Evolutionary conservation across 345 rosid genomes (phyloP).

Genomic region (Viola odorata): DNA sequence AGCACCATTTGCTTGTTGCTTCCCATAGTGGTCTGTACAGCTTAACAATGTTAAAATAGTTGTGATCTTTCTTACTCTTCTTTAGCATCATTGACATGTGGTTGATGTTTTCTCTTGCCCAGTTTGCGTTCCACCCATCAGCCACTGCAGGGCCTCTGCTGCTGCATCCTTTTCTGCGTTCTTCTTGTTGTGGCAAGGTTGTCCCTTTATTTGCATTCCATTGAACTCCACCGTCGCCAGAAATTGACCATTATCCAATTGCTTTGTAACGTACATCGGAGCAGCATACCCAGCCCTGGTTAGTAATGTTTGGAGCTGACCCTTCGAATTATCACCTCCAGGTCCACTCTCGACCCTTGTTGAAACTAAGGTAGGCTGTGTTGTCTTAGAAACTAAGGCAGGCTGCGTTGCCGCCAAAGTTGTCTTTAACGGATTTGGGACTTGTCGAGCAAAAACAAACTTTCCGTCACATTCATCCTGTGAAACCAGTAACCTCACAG

Average conservation of each 20-base stretch:
- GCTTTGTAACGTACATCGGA: conserved; percentile 72
- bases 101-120: conserved; percentile 43
- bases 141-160: conserved; percentile 79
- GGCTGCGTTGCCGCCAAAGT: conserved; percentile 31
- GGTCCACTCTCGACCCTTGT: conserved; percentile 70
- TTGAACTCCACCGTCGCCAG: conserved; percentile 68
- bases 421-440: conserved; percentile 25
- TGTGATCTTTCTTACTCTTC: conserved; percentile 66
- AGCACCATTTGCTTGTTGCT: background rate
- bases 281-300: conserved; percentile 69
- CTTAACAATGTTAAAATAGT: conserved; percentile 16
- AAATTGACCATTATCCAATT: conserved; percentile 64
- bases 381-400: background rate
- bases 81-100: conserved; percentile 68
- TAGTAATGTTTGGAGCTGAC: conserved; percentile 82
- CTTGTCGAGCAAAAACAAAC: conserved; percentile 70
- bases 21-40: background rate
- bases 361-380: conserved; percentile 34
- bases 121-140: conserved; percentile 48
- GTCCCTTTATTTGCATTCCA: conserved; percentile 68
- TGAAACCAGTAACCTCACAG: conserved; percentile 45
- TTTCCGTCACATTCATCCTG: conserved; percentile 63
- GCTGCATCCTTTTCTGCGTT: conserved; percentile 96
- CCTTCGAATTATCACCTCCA: conserved; percentile 84
- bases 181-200: conserved; percentile 82